A percentile compares a stretch with the other conserved stretches of the same genome.
phyloP scores from a whole-genome alignment of 2,329 filamentous ascomycete genomes.

The Didymella sp. region DNA sequence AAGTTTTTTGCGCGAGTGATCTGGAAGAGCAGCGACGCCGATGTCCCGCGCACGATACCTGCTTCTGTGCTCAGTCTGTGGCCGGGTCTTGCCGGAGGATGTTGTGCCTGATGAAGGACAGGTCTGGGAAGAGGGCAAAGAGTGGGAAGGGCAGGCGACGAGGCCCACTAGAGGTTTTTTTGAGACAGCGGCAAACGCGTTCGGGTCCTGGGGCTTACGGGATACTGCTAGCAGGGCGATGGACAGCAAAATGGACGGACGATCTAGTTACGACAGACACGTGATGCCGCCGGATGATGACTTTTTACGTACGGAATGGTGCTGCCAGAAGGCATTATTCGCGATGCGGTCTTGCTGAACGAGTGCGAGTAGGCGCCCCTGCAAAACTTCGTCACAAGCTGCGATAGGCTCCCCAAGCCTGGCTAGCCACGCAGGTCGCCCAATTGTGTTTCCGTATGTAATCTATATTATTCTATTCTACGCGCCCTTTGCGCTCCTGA shows the following conservation, averaged over 20 bases:
- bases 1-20: conserved; percentile 37
- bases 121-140: conserved; percentile 8
- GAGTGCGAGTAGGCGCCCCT: conserved; percentile 24
- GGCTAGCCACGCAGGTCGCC: conserved; percentile 25
- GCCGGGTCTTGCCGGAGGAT: conserved; percentile 37
- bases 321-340: conserved; percentile 7
- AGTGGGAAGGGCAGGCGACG: conserved; percentile 24
- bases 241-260: conserved; percentile 15
- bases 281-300: conserved; percentile 24
- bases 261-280: conserved; percentile 19
- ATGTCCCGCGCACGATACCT: conserved; percentile 35
- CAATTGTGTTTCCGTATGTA: conserved; percentile 30
- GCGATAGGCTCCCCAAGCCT: conserved; percentile 11
- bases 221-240: conserved; percentile 13
- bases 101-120: conserved; percentile 17
- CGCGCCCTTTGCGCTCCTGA: conserved; percentile 27
- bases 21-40: conserved; percentile 29
- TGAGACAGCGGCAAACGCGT: conserved; percentile 35
- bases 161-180: conserved; percentile 26
- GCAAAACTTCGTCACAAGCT: conserved; percentile 18
- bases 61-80: conserved; percentile 29
- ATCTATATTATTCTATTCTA: conserved; percentile 23
- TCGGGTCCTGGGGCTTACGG: conserved; percentile 25
- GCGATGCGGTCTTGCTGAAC: conserved; percentile 23
- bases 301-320: conserved; percentile 19